phyloP scores from a whole-genome alignment of 2,329 filamentous ascomycete species.

The Cryphonectria japonica region DNA sequence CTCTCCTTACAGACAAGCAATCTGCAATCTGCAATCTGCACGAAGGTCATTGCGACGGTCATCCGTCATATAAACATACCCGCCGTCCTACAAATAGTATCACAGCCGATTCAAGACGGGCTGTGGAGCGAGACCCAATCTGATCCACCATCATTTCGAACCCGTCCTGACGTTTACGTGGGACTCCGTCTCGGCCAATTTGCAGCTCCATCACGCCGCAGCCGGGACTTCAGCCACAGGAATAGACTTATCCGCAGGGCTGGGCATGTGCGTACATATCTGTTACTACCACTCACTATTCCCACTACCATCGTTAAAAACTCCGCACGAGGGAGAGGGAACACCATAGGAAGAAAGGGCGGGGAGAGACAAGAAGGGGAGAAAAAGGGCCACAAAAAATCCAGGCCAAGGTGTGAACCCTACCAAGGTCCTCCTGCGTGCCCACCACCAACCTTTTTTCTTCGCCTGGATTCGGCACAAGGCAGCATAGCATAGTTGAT shows the following conservation, averaged over 20 bases:
- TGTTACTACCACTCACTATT: not conserved
- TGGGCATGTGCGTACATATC: conserved; percentile 2
- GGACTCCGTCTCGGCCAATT: not conserved
- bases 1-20: not conserved
- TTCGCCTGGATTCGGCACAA: conserved; percentile 32
- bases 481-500: conserved; percentile 42
- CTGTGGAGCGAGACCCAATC: not conserved
- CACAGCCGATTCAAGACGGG: not conserved
- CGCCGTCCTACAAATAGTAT: conserved; percentile 1
- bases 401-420: conserved; percentile 14
- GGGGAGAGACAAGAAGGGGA: not conserved
- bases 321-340: not conserved
- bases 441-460: conserved; percentile 27
- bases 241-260: not conserved
- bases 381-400: not conserved
- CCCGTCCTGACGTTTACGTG: conserved; percentile 2
- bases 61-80: not conserved
- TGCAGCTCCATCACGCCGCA: conserved; percentile 6
- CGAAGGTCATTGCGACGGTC: not conserved
- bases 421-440: conserved; percentile 18
- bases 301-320: not conserved
- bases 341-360: not conserved
- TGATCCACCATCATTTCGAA: not conserved
- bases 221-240: not conserved
- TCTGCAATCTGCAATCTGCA: not conserved